A percentile compares a stretch with the other conserved stretches of the same genome.
These are phyloP conservation scores for Thraustochytrium sp. DNA, from an alignment of 352 stramenopile species.

Conservation along the genomic window DNA sequence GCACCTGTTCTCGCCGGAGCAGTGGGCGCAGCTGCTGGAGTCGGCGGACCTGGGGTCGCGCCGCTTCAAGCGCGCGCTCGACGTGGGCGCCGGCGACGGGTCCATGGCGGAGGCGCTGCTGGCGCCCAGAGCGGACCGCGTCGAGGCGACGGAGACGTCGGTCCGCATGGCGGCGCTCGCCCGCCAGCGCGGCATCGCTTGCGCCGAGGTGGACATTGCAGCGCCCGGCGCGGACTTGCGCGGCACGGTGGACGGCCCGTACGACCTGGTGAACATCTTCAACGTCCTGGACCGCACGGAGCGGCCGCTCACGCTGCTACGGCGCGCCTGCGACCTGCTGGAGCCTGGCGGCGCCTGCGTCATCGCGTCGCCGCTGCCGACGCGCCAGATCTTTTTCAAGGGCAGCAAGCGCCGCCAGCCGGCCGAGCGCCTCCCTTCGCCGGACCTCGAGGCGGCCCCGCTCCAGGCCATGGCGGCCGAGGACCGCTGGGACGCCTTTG, in stretches of 20 bases:
- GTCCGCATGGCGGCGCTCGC: neutral
- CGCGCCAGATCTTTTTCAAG: neutral
- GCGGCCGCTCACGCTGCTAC: neutral
- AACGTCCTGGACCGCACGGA: constrained; percentile 11
- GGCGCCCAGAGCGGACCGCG: neutral
- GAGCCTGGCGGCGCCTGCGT: neutral
- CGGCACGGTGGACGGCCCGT: neutral
- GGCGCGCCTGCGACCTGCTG: neutral
- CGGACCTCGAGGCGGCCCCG: neutral
- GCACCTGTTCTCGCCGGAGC: constrained; percentile 18
- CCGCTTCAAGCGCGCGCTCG: neutral
- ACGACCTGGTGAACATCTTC: constrained; percentile 8
- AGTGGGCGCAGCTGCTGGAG: neutral
- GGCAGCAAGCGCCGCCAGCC: neutral
- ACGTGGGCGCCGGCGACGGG: neutral
- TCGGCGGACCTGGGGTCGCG: neutral
- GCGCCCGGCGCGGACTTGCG: neutral
- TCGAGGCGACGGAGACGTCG: constrained; percentile 2
- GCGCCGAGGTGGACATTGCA: neutral
- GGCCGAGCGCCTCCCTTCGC: neutral
- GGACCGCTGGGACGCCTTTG: neutral
- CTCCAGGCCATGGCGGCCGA: neutral
- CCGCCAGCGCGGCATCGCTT: neutral
- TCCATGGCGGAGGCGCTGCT: neutral
- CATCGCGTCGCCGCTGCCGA: constrained; percentile 26